A percentile compares a stretch with the other conserved stretches of the same genome.
These are phyloP conservation scores for Ramularia collo-cygni DNA, from an alignment of 2,329 filamentous ascomycete species.

Conservation along the genomic window DNA sequence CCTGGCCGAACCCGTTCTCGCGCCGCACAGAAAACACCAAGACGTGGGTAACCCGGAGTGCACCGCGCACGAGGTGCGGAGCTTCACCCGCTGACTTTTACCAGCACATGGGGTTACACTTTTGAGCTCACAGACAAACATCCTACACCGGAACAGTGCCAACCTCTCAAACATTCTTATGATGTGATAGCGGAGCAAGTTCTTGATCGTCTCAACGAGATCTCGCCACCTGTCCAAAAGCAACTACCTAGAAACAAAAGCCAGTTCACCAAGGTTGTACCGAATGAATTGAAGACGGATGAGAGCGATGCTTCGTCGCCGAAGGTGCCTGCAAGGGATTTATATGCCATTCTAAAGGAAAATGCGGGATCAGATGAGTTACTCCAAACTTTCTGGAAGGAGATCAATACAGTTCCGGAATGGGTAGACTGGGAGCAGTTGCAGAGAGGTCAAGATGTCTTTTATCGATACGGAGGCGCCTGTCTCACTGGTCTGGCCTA, in stretches of 20 bases:
- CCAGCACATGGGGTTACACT: constrained; percentile 55
- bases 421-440: constrained; percentile 79
- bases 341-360: constrained; percentile 57
- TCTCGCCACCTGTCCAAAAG: constrained; percentile 45
- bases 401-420: constrained; percentile 59
- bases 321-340: constrained; percentile 43
- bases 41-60: constrained; percentile 29
- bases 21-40: constrained; percentile 38
- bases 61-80: constrained; percentile 9
- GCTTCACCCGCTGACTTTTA: constrained; percentile 6
- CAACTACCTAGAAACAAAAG: constrained; percentile 35
- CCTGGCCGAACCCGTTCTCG: constrained; percentile 38
- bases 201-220: constrained; percentile 55
- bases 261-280: constrained; percentile 17
- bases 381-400: constrained; percentile 54
- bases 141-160: constrained; percentile 51
- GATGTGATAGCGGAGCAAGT: constrained; percentile 63
- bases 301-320: constrained; percentile 25
- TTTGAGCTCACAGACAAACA: constrained; percentile 66
- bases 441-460: constrained; percentile 64
- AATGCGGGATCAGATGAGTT: constrained; percentile 52
- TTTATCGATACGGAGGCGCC: constrained; percentile 67
- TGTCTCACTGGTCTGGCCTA: constrained; percentile 58
- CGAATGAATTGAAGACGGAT: constrained; percentile 4
- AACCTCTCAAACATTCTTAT: constrained; percentile 58